Percentiles rank a stretch among this genome's conserved stretches.
Evolutionary conservation across 352 stramenopile genomes (phyloP).

Genomic region (Hyaloperonospora arabidopsidis): DNA sequence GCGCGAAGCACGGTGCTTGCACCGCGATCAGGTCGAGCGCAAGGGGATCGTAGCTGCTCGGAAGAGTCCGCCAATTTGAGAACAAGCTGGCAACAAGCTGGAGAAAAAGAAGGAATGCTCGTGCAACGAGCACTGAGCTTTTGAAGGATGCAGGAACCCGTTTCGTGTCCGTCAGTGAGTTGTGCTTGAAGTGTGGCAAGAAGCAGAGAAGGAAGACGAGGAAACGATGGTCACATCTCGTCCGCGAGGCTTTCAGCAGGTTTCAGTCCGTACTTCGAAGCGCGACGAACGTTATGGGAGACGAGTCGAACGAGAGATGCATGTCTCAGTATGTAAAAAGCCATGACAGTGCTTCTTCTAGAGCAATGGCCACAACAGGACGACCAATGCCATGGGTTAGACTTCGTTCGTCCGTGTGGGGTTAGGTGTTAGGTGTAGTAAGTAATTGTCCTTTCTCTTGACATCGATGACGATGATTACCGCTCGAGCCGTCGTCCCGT

Average conservation of each 20-base stretch:
- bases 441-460: no score
- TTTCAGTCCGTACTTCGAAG: slow-evolving; percentile 4
- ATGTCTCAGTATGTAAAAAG: no score
- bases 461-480: no score
- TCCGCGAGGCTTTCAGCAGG: background rate
- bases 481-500: no score
- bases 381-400: no score
- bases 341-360: no score
- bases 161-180: slow-evolving; percentile 44
- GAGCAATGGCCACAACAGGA: no score
- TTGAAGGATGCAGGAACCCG: slow-evolving; percentile 10
- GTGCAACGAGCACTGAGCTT: no score
- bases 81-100: background rate
- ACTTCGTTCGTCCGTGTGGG: no score
- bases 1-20: slow-evolving; percentile 38
- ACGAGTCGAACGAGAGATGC: no score
- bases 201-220: slow-evolving; percentile 18
- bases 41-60: slow-evolving; percentile 45
- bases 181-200: slow-evolving; percentile 21
- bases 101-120: no score
- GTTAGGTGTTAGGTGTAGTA: no score
- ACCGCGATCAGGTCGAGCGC: slow-evolving; percentile 49
- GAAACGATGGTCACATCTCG: background rate
- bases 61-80: slow-evolving; percentile 16
- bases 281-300: background rate